A percentile compares a stretch with the other conserved stretches of the same genome.
Conservation (phyloP, 768 basidiomycete genomes). For the Trametopsis cervina region DNA sequence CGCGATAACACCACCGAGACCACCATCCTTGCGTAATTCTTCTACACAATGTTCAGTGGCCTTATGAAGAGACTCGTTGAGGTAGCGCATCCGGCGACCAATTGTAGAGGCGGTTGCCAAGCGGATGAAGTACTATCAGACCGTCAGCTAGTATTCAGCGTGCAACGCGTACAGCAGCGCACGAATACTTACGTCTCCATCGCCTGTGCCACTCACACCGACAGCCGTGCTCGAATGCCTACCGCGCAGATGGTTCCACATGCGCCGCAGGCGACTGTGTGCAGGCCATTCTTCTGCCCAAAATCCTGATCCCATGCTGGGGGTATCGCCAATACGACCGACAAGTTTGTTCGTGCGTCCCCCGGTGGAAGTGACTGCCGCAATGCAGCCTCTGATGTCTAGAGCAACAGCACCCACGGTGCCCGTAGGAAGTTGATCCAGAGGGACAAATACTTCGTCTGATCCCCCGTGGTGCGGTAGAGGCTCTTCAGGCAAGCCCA, state of each 20-base stretch:
- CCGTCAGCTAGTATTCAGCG: background rate
- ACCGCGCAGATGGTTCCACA: slow-evolving; percentile 36
- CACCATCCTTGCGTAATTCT: slow-evolving; percentile 51
- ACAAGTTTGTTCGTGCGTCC: slow-evolving; percentile 79
- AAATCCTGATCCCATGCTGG: slow-evolving; percentile 69
- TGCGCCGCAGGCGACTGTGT: slow-evolving; percentile 23
- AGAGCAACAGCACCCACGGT: slow-evolving; percentile 84
- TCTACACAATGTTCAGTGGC: slow-evolving; percentile 53
- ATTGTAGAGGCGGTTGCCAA: slow-evolving; percentile 59
- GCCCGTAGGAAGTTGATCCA: slow-evolving; percentile 63
- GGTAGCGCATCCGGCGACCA: slow-evolving; percentile 57
- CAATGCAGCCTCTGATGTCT: slow-evolving; percentile 68
- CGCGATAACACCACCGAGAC: slow-evolving; percentile 70
- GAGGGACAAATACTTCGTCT: slow-evolving; percentile 15
- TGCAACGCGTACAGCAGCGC: background rate
- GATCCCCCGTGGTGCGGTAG: slow-evolving; percentile 27
- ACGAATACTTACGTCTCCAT: slow-evolving; percentile 60
- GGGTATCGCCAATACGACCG: slow-evolving; percentile 81
- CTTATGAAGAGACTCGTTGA: slow-evolving; percentile 45
- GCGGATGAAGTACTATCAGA: slow-evolving; percentile 67
- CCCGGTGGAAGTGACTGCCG: slow-evolving; percentile 71
- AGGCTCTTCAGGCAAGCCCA: slow-evolving; percentile 68
- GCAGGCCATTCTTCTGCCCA: slow-evolving; percentile 77
- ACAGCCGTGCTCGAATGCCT: slow-evolving; percentile 37
- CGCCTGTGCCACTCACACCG: slow-evolving; percentile 79